Percentiles rank a stretch among this genome's conserved stretches.
Conservation (phyloP, 208 protist species). For the Trypanosoma congolense region DNA sequence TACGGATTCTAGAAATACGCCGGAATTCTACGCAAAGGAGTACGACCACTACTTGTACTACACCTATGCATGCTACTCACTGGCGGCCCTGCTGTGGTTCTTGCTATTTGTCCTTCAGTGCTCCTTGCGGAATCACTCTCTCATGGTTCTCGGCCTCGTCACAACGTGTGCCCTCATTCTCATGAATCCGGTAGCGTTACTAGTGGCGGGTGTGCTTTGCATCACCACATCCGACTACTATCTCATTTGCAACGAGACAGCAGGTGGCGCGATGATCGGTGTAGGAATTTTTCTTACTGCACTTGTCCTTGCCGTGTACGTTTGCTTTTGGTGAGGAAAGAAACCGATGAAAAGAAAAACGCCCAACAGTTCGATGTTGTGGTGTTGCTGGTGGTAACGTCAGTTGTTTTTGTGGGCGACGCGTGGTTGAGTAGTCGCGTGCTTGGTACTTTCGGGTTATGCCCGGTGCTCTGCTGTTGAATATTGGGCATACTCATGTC, state of each 20-base stretch:
- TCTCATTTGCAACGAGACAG: slow-evolving; percentile 59
- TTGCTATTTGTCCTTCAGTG: slow-evolving; percentile 59
- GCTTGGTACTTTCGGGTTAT: no score
- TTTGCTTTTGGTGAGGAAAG: slow-evolving; percentile 29
- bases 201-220: slow-evolving; percentile 62
- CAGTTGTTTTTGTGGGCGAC: no score
- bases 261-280: slow-evolving; percentile 70
- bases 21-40: slow-evolving; percentile 25
- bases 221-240: slow-evolving; percentile 41
- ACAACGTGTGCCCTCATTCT: slow-evolving; percentile 47
- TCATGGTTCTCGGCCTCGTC: slow-evolving; percentile 54
- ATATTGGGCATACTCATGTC: no score
- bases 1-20: slow-evolving; percentile 19
- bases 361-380: not conserved
- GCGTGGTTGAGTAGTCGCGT: no score
- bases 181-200: slow-evolving; percentile 71
- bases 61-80: slow-evolving; percentile 48
- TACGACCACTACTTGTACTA: slow-evolving; percentile 67
- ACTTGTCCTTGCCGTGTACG: slow-evolving; percentile 49
- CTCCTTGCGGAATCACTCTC: slow-evolving; percentile 39
- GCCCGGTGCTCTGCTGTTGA: no score
- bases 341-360: not conserved
- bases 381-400: no score
- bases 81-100: slow-evolving; percentile 41
- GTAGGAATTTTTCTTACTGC: slow-evolving; percentile 55